Evolutionary conservation across 2,329 filamentous ascomycete genomes (phyloP).

Genomic region (Fusarium verrucosum): DNA sequence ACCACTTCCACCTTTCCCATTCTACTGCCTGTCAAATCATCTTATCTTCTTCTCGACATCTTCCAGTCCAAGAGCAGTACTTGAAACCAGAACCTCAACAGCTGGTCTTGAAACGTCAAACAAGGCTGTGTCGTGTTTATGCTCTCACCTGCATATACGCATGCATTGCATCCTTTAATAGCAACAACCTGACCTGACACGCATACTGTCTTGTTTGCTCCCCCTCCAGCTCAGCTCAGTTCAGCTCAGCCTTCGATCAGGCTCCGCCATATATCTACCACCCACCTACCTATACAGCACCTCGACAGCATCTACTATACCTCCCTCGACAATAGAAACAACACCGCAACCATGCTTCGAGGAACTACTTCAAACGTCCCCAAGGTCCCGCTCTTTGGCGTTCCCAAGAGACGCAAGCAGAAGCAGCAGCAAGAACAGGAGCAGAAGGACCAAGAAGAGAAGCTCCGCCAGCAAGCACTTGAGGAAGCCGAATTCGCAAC

Average conservation of each 20-base stretch:
- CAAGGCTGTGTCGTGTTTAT: conserved; percentile 28
- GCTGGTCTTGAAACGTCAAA: conserved; percentile 29
- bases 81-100: conserved; percentile 15
- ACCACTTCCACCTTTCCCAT: conserved; percentile 15
- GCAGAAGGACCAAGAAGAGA: conserved; percentile 33
- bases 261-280: not conserved
- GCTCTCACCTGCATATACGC: conserved; percentile 15
- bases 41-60: not conserved
- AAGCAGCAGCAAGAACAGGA: conserved; percentile 38
- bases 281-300: not conserved
- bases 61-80: not conserved
- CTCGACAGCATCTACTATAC: not conserved
- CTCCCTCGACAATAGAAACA: not conserved
- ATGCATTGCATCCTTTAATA: conserved; percentile 26
- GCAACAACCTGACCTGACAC: conserved; percentile 34
- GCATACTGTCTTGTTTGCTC: conserved; percentile 29
- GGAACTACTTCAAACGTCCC: conserved; percentile 31
- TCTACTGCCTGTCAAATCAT: not conserved
- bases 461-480: conserved; percentile 38
- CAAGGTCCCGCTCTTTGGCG: conserved; percentile 40
- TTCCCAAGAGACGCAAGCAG: conserved; percentile 43
- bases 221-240: conserved; percentile 5
- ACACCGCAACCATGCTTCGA: conserved; percentile 33
- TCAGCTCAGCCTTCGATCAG: conserved; percentile 16
- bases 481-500: conserved; percentile 46